A percentile compares a stretch with the other conserved stretches of the same genome.
Evolutionary conservation across 202 grass and related monocot species (phyloP).

Genomic region (Dendrocalamus latiflorus): DNA sequence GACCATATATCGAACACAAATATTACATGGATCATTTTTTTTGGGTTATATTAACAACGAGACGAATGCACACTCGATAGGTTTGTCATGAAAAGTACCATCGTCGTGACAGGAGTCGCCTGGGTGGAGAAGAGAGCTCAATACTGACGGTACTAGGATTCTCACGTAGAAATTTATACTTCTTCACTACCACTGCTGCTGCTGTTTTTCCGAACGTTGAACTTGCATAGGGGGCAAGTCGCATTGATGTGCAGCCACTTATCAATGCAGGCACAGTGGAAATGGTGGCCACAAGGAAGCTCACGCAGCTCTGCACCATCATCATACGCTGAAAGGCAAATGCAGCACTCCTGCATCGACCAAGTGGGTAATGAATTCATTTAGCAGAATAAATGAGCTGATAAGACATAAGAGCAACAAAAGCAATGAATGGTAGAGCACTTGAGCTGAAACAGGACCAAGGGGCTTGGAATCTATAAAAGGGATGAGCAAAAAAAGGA

Average conservation of each 20-base stretch:
- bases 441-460: not conserved
- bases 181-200: slow-evolving; percentile 68
- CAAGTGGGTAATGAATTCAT: not conserved
- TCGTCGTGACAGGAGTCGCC: not conserved
- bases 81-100: not conserved
- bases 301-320: slow-evolving; percentile 75
- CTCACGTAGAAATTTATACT: too few species aligned
- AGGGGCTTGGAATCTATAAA: not conserved
- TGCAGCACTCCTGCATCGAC: slow-evolving; percentile 77
- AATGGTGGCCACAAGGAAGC: slow-evolving; percentile 89
- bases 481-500: not conserved
- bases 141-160: not conserved
- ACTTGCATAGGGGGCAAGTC: slow-evolving; percentile 93
- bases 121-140: not conserved
- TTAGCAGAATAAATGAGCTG: not conserved
- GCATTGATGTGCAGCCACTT: slow-evolving; percentile 95
- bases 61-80: not conserved
- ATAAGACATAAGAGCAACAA: not conserved
- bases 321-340: slow-evolving; percentile 77
- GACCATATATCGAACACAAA: not conserved
- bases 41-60: not conserved
- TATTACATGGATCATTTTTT: slow-evolving; percentile 13
- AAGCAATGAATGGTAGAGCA: not conserved
- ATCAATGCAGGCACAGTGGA: slow-evolving; percentile 81
- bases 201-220: slow-evolving; percentile 60